A percentile compares a stretch with the other conserved stretches of the same genome.
phyloP scores from a whole-genome alignment of 352 stramenopile species.

The Phytophthora citricola region DNA sequence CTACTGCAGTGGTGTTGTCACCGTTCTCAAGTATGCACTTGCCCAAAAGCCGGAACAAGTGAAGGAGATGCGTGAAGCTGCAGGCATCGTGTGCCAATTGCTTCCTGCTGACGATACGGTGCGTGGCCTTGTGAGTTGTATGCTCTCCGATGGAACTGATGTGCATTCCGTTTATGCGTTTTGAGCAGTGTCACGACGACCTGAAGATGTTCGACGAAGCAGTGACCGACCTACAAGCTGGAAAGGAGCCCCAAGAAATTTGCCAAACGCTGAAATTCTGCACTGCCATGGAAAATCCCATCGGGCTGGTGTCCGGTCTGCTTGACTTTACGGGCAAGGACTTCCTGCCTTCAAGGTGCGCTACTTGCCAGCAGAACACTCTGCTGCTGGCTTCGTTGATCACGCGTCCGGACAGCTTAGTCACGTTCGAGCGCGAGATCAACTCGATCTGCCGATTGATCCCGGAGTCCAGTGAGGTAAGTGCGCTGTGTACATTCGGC shows the following conservation, averaged over 20 bases:
- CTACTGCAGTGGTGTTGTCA: slow-evolving; percentile 73
- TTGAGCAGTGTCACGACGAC: slow-evolving; percentile 61
- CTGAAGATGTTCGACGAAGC: slow-evolving; percentile 74
- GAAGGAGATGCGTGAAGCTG: slow-evolving; percentile 63
- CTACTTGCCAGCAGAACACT: slow-evolving; percentile 67
- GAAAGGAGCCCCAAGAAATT: slow-evolving; percentile 69
- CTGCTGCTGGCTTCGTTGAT: slow-evolving; percentile 62
- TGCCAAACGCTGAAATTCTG: slow-evolving; percentile 67
- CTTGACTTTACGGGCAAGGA: slow-evolving; percentile 52
- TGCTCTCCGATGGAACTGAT: background rate
- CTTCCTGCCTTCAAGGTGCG: slow-evolving; percentile 51
- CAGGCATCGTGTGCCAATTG: slow-evolving; percentile 71
- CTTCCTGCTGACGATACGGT: slow-evolving; percentile 70
- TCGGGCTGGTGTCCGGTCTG: slow-evolving; percentile 37
- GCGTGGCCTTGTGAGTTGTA: slow-evolving; percentile 1
- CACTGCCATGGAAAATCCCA: slow-evolving; percentile 15
- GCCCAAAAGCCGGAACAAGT: slow-evolving; percentile 66
- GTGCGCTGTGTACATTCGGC: background rate
- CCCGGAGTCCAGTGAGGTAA: slow-evolving; percentile 55
- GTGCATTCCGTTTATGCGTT: slow-evolving; percentile 3
- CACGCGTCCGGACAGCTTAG: slow-evolving; percentile 49
- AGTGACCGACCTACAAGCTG: slow-evolving; percentile 50
- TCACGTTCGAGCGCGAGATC: slow-evolving; percentile 55
- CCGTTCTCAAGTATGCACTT: slow-evolving; percentile 64
- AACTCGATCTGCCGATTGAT: slow-evolving; percentile 65